Evolutionary conservation across 2,329 filamentous ascomycete species (phyloP).

Genomic region (Coniella lustricola): DNA sequence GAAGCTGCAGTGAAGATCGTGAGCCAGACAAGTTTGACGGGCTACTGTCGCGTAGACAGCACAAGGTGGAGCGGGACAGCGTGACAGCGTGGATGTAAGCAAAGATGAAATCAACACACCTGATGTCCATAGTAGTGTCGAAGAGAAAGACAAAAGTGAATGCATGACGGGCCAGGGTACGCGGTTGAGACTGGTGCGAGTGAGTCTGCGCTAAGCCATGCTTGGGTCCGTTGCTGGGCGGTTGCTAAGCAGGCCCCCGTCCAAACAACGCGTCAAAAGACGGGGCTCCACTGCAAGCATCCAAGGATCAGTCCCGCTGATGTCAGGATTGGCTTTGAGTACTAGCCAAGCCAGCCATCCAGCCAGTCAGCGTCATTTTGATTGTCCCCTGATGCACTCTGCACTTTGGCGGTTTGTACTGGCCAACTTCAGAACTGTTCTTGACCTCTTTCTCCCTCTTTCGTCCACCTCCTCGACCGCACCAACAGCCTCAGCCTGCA

Average conservation of each 20-base stretch:
- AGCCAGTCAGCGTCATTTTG: not conserved
- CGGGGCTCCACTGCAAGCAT: not conserved
- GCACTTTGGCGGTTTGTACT: no score
- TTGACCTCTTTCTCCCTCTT: not conserved
- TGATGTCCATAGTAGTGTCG: no score
- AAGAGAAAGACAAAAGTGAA: no score
- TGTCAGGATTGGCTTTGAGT: not conserved
- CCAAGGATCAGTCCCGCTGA: no score
- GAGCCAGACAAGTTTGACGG: no score
- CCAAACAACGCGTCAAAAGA: constrained; percentile 4
- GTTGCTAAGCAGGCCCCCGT: constrained; percentile 3
- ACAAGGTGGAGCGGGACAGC: no score
- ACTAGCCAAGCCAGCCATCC: not conserved
- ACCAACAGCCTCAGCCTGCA: no score
- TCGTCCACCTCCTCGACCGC: not conserved
- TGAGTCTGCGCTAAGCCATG: not conserved
- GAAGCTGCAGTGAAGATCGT: no score
- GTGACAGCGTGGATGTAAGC: no score
- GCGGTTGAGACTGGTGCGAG: not conserved
- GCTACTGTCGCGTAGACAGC: no score
- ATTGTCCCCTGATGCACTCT: not conserved
- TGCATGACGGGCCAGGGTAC: not conserved
- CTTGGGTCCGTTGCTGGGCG: constrained; percentile 3
- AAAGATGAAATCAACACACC: no score
- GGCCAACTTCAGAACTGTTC: no score